Conservation (phyloP, 495 filamentous ascomycete genomes). For the Rusavskia elegans region DNA sequence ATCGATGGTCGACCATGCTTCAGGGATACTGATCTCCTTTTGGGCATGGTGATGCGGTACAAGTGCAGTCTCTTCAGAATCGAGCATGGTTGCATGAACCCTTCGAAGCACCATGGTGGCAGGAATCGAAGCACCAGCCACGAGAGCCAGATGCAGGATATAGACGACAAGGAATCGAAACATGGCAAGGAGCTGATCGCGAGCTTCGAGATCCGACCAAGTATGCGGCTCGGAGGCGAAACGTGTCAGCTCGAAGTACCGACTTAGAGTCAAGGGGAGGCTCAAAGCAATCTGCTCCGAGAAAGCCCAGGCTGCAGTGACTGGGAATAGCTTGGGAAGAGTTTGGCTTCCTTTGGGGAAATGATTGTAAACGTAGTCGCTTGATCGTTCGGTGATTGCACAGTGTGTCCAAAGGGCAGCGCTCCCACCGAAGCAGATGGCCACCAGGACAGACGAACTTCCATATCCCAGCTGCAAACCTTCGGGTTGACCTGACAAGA, state of each 20-base stretch:
- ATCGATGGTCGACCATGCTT: slow-evolving; percentile 9
- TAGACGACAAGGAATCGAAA: slow-evolving; percentile 7
- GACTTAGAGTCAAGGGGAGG: slow-evolving; percentile 8
- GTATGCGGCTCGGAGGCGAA: slow-evolving; percentile 8
- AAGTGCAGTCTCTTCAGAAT: slow-evolving; percentile 11
- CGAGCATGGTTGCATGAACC: slow-evolving; percentile 14
- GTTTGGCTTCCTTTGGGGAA: slow-evolving; percentile 12
- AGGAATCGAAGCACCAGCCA: slow-evolving; percentile 5
- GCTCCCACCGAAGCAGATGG: slow-evolving; percentile 7
- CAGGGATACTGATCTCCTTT: slow-evolving; percentile 3
- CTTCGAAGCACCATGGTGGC: slow-evolving; percentile 7
- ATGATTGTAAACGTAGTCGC: slow-evolving; percentile 7
- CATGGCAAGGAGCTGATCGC: background rate
- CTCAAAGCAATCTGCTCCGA: slow-evolving; percentile 8
- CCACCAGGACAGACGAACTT: slow-evolving; percentile 9
- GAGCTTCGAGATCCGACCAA: slow-evolving; percentile 8
- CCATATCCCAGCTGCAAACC: slow-evolving; percentile 12
- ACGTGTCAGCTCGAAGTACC: slow-evolving; percentile 5
- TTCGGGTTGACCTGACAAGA: slow-evolving; percentile 12
- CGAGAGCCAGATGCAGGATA: slow-evolving; percentile 7
- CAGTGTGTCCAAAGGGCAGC: slow-evolving; percentile 14
- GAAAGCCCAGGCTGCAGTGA: slow-evolving; percentile 8
- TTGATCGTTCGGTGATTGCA: slow-evolving; percentile 9
- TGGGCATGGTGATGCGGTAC: slow-evolving; percentile 10
- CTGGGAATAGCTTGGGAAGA: slow-evolving; percentile 9